Evolutionary conservation across 2,329 filamentous ascomycete genomes (phyloP).

Genomic region (Tolypocladium album): DNA sequence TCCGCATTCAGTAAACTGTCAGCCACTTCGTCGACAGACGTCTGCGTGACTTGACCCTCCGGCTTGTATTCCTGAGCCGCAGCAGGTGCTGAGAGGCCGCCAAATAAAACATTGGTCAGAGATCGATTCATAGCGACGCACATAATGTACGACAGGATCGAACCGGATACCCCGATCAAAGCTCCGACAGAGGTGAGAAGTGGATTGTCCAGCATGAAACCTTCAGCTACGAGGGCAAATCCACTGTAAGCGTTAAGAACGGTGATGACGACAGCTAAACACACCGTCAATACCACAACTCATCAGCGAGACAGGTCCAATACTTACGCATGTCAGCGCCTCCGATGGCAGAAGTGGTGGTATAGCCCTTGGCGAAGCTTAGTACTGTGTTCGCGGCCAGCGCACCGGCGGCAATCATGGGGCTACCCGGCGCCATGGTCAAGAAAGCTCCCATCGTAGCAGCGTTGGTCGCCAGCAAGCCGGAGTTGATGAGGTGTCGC

Average conservation of each 20-base stretch:
- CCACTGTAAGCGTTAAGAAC: conserved; percentile 86
- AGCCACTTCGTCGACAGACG: conserved; percentile 69
- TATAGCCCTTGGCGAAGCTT: conserved; percentile 79
- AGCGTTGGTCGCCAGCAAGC: conserved; percentile 63
- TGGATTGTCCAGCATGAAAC: conserved; percentile 83
- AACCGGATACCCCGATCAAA: conserved; percentile 79
- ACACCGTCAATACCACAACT: conserved; percentile 3
- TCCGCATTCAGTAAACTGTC: conserved; percentile 67
- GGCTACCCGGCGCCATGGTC: conserved; percentile 69
- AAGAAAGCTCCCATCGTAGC: conserved; percentile 80
- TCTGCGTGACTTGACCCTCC: conserved; percentile 69
- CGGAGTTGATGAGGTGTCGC: conserved; percentile 63
- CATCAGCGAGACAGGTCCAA: neutral
- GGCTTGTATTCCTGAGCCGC: conserved; percentile 57
- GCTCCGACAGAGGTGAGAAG: conserved; percentile 77
- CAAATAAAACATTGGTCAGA: conserved; percentile 81
- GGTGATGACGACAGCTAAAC: conserved; percentile 65
- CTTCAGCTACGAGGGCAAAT: conserved; percentile 81
- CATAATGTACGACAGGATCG: conserved; percentile 78
- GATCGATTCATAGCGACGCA: conserved; percentile 89
- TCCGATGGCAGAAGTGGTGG: conserved; percentile 78
- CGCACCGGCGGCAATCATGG: conserved; percentile 67
- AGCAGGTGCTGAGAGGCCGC: conserved; percentile 50
- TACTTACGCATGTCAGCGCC: conserved; percentile 76
- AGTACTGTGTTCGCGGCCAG: conserved; percentile 65